These are phyloP conservation scores for Aspergillus terreus DNA, from an alignment of 2,329 filamentous ascomycete species.

Conservation along the genomic window DNA sequence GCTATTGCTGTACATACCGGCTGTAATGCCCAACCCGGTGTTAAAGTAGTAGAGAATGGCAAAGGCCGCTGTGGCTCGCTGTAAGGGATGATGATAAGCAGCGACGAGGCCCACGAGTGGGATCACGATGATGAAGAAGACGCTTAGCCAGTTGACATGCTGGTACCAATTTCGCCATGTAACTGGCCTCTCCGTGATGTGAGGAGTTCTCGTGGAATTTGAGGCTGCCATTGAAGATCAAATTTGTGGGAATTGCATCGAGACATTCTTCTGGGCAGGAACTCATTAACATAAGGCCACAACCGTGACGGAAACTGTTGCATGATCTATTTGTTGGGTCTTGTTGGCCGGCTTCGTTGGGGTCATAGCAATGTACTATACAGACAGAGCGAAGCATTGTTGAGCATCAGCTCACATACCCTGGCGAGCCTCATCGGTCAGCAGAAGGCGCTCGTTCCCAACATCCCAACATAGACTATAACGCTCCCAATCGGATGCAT, in stretches of 20 bases:
- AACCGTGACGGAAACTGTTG: too few relatives aligned
- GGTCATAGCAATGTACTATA: too few relatives aligned
- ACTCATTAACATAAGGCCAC: too few relatives aligned
- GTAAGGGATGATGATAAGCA: slow-evolving; percentile 5
- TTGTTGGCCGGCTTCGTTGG: too few relatives aligned
- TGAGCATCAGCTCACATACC: too few relatives aligned
- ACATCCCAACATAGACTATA: too few relatives aligned
- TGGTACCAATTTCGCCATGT: slow-evolving; percentile 7
- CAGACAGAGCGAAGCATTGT: too few relatives aligned
- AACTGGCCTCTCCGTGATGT: slow-evolving; percentile 6
- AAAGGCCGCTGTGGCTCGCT: slow-evolving; percentile 4
- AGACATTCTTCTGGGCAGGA: too few relatives aligned
- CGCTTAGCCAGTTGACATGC: slow-evolving; percentile 9
- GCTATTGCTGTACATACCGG: neutral
- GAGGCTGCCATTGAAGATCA: neutral
- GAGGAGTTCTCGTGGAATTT: neutral
- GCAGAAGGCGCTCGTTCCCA: too few relatives aligned
- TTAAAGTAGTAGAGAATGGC: slow-evolving; percentile 6
- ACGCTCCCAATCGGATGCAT: too few relatives aligned
- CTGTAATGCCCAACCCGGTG: slow-evolving; percentile 9
- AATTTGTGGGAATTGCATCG: neutral
- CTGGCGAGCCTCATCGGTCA: too few relatives aligned
- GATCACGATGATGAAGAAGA: slow-evolving; percentile 4
- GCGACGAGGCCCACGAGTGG: slow-evolving; percentile 4
- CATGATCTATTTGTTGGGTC: too few relatives aligned